Percentiles rank a stretch among this genome's conserved stretches.
phyloP scores from a whole-genome alignment of 495 filamentous ascomycete species.

The Penicillium psychrofluorescens region DNA sequence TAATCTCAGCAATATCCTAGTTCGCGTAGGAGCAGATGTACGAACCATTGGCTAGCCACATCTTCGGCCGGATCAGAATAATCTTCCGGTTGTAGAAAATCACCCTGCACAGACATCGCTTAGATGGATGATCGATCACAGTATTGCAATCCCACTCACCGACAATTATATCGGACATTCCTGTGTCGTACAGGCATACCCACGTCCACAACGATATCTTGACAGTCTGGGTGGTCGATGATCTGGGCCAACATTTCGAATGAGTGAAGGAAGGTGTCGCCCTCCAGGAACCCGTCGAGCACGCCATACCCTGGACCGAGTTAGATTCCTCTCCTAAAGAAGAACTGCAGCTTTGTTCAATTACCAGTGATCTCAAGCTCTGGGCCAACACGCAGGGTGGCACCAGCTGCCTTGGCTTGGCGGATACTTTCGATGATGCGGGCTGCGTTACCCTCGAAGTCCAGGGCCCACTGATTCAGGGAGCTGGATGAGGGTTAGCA shows the following conservation, averaged over 20 bases:
- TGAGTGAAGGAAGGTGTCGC: conserved; percentile 53
- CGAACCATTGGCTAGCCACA: conserved; percentile 70
- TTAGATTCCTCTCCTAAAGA: conserved; percentile 29
- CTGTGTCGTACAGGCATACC: conserved; percentile 61
- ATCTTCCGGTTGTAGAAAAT: conserved; percentile 63
- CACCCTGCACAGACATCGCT: conserved; percentile 25
- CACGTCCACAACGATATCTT: conserved; percentile 76
- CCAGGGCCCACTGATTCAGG: conserved; percentile 57
- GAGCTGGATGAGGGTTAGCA: conserved; percentile 19
- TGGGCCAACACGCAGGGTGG: conserved; percentile 69
- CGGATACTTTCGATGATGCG: conserved; percentile 72
- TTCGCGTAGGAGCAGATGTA: neutral
- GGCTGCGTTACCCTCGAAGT: conserved; percentile 69
- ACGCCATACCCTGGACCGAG: conserved; percentile 53
- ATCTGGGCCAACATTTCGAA: conserved; percentile 59
- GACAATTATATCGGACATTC: conserved; percentile 66
- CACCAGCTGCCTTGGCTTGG: conserved; percentile 61
- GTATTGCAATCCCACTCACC: conserved; percentile 19
- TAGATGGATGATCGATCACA: neutral
- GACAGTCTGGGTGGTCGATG: conserved; percentile 53
- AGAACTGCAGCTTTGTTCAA: conserved; percentile 6
- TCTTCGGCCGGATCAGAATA: conserved; percentile 72
- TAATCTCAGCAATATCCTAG: neutral
- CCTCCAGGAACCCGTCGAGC: conserved; percentile 48
- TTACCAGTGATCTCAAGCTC: conserved; percentile 57